A percentile compares a stretch with the other conserved stretches of the same genome.
phyloP scores from a whole-genome alignment of 495 filamentous ascomycete genomes.

The Bryoglossum gracile region DNA sequence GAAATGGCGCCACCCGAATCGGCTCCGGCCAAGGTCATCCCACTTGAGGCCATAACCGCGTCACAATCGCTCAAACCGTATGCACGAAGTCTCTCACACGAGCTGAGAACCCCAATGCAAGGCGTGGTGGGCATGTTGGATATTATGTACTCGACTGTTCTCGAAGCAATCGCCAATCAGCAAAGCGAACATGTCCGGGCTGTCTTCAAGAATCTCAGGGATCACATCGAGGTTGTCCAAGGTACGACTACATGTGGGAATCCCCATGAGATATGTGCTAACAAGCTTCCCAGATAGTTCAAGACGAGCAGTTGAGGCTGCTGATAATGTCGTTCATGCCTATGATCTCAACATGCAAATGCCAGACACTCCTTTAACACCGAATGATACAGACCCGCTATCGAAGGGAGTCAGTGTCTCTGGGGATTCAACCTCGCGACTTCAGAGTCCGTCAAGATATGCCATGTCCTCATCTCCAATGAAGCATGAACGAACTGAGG shows the following conservation, averaged over 20 bases:
- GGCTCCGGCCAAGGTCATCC: slow-evolving; percentile 35
- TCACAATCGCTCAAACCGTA: slow-evolving; percentile 69
- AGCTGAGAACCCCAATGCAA: slow-evolving; percentile 78
- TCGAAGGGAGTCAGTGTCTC: neutral
- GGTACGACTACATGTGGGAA: slow-evolving; percentile 30
- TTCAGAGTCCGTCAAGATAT: neutral
- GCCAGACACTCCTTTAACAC: slow-evolving; percentile 46
- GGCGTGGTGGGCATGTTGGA: slow-evolving; percentile 81
- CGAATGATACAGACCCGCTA: slow-evolving; percentile 8
- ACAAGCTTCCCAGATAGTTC: slow-evolving; percentile 53
- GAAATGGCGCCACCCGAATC: slow-evolving; percentile 17
- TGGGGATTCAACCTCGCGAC: neutral
- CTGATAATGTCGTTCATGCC: slow-evolving; percentile 82
- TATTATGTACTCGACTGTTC: slow-evolving; percentile 74
- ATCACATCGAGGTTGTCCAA: slow-evolving; percentile 73
- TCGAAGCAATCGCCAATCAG: slow-evolving; percentile 57
- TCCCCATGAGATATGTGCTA: neutral
- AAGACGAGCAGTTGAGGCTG: slow-evolving; percentile 69
- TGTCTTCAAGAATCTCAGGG: slow-evolving; percentile 58
- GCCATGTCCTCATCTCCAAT: neutral
- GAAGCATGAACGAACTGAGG: slow-evolving; percentile 16
- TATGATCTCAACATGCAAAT: slow-evolving; percentile 82
- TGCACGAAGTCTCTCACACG: slow-evolving; percentile 71
- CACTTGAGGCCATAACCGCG: slow-evolving; percentile 43
- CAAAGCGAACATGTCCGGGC: slow-evolving; percentile 40